Evolutionary conservation across 2,329 filamentous ascomycete genomes (phyloP).

Genomic region (Neopestalotiopsis sp.): DNA sequence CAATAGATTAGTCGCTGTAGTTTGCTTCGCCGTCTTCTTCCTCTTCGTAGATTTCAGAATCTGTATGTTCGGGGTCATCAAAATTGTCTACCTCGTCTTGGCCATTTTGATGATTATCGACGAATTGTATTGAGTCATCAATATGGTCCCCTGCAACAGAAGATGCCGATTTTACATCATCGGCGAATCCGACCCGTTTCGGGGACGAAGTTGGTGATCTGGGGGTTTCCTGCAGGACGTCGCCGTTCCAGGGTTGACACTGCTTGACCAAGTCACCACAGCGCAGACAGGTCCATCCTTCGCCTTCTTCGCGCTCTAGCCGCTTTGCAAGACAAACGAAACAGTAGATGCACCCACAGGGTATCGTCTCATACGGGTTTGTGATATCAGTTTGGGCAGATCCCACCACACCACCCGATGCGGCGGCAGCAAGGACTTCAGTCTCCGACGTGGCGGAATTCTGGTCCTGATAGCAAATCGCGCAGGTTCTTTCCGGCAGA

Average conservation of each 20-base stretch:
- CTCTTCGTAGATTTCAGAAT: constrained; percentile 39
- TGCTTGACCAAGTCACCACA: constrained; percentile 85
- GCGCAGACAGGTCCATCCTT: constrained; percentile 89
- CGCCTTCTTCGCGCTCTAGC: constrained; percentile 89
- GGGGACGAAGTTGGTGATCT: constrained; percentile 45
- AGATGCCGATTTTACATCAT: constrained; percentile 47
- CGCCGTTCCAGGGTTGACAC: constrained; percentile 90
- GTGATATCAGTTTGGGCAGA: constrained; percentile 92
- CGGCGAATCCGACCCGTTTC: constrained; percentile 69
- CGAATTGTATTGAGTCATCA: constrained; percentile 25
- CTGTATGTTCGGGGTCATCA: constrained; percentile 30
- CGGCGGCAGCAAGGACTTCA: constrained; percentile 74
- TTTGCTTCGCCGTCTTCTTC: constrained; percentile 34
- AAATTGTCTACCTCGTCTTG: constrained; percentile 8
- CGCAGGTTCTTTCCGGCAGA: constrained; percentile 90
- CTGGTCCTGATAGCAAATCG: constrained; percentile 95
- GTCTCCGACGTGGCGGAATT: constrained; percentile 78
- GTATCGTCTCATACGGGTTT: constrained; percentile 90
- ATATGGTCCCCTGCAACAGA: constrained; percentile 31
- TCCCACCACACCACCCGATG: constrained; percentile 79
- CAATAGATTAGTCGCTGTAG: constrained; percentile 31
- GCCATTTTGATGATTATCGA: constrained; percentile 16
- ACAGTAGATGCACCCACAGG: constrained; percentile 93
- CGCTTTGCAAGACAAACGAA: constrained; percentile 93
- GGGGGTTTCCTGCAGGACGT: constrained; percentile 70